phyloP scores from a whole-genome alignment of 306 rosid species.

The Vicia sativa region DNA sequence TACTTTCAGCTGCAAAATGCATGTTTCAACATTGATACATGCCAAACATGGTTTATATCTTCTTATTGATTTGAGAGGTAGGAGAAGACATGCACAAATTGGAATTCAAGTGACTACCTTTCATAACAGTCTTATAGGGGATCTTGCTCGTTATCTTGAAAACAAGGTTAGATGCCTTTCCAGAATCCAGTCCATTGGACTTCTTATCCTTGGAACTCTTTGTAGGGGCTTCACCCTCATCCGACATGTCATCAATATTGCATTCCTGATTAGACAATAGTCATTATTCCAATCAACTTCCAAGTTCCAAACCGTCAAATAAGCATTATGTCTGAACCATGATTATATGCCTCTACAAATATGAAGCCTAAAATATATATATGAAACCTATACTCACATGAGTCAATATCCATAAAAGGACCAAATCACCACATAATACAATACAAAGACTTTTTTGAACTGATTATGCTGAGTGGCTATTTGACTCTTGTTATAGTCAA shows the following conservation, averaged over 20 bases:
- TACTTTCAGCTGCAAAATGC: slow-evolving; percentile 59
- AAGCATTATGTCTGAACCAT: slow-evolving; percentile 8
- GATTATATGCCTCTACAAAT: slow-evolving; percentile 22
- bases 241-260: slow-evolving; percentile 58
- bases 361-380: slow-evolving; percentile 15
- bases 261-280: slow-evolving; percentile 50
- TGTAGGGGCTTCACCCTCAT: slow-evolving; percentile 52
- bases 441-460: slow-evolving; percentile 3
- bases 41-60: slow-evolving; percentile 33
- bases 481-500: slow-evolving; percentile 8
- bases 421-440: slow-evolving; percentile 10
- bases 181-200: slow-evolving; percentile 60
- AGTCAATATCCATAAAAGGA: too few relatives aligned
- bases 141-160: slow-evolving; percentile 61
- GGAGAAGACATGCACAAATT: slow-evolving; percentile 5
- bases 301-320: slow-evolving; percentile 27
- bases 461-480: slow-evolving; percentile 16
- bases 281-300: slow-evolving; percentile 29
- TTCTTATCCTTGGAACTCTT: slow-evolving; percentile 63
- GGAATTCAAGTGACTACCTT: slow-evolving; percentile 40
- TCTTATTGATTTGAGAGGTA: slow-evolving; percentile 13
- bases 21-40: slow-evolving; percentile 24
- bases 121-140: slow-evolving; percentile 61
- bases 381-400: slow-evolving; percentile 13
- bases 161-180: slow-evolving; percentile 50